These are phyloP conservation scores for Abrus pulchellus DNA, from an alignment of 306 rosid genomes.

Conservation along the genomic window DNA sequence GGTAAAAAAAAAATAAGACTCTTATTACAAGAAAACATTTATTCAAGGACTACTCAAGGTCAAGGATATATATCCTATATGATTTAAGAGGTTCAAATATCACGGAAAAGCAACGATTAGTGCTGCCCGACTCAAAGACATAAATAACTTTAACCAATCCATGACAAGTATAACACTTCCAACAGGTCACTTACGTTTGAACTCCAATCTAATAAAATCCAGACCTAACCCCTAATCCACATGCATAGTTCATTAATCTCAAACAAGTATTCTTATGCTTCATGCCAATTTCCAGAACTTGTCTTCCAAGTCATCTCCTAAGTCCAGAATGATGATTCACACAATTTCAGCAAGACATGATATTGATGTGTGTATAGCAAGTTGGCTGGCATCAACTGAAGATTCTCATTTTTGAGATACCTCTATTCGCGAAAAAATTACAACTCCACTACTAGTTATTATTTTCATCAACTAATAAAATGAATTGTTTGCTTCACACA, in stretches of 20 bases:
- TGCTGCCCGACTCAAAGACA: background rate
- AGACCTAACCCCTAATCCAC: slow-evolving; percentile 30
- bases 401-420: slow-evolving; percentile 10
- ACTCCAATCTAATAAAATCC: slow-evolving; percentile 14
- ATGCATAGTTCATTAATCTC: background rate
- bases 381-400: slow-evolving; percentile 23
- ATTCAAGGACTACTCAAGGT: slow-evolving; percentile 26
- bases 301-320: slow-evolving; percentile 38
- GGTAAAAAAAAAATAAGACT: background rate
- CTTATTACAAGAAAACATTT: slow-evolving; percentile 23
- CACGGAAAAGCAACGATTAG: slow-evolving; percentile 7
- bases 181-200: background rate
- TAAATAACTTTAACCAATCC: slow-evolving; percentile 32
- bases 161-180: slow-evolving; percentile 32
- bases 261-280: background rate
- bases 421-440: slow-evolving; percentile 22
- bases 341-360: slow-evolving; percentile 18
- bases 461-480: slow-evolving; percentile 35
- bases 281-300: slow-evolving; percentile 7
- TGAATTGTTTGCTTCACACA: background rate
- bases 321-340: background rate
- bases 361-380: slow-evolving; percentile 1
- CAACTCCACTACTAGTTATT: background rate
- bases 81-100: slow-evolving; percentile 30
- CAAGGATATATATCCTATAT: slow-evolving; percentile 20